These are phyloP conservation scores for Fomitopsis pulvina DNA, from an alignment of 768 basidiomycete species.

Conservation along the genomic window DNA sequence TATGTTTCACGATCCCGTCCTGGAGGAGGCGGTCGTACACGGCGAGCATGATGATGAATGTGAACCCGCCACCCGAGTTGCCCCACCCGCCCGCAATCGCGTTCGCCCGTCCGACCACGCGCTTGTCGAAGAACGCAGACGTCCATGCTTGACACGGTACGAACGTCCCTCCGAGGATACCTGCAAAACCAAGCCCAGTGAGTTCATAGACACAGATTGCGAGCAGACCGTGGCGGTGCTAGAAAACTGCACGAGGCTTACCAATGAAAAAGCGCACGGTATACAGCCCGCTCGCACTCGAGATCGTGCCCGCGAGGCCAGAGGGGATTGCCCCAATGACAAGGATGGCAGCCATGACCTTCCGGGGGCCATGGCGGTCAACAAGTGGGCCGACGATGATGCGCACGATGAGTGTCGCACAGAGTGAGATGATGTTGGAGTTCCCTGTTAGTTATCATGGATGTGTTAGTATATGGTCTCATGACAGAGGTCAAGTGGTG, in stretches of 20 bases:
- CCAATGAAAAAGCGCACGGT: slow-evolving; percentile 52
- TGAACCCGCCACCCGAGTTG: slow-evolving; percentile 38
- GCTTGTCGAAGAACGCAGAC: slow-evolving; percentile 52
- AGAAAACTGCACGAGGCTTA: neutral
- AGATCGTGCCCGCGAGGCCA: slow-evolving; percentile 47
- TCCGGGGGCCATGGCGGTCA: slow-evolving; percentile 45
- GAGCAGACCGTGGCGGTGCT: no score
- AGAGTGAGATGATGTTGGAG: slow-evolving; percentile 43
- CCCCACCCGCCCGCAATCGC: slow-evolving; percentile 55
- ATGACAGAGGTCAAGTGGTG: slow-evolving; percentile 7
- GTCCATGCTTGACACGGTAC: slow-evolving; percentile 59
- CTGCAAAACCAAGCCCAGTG: slow-evolving; percentile 2
- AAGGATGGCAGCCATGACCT: slow-evolving; percentile 48
- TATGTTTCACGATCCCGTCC: slow-evolving; percentile 30
- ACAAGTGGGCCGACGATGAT: slow-evolving; percentile 44
- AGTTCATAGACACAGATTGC: no score
- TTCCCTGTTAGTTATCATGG: slow-evolving; percentile 24
- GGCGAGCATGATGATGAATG: slow-evolving; percentile 52
- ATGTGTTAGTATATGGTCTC: neutral
- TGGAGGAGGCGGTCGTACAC: slow-evolving; percentile 35
- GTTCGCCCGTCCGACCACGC: slow-evolving; percentile 41
- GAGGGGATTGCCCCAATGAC: slow-evolving; percentile 52
- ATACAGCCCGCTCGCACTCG: slow-evolving; percentile 34
- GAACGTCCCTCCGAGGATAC: slow-evolving; percentile 52
- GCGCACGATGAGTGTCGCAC: slow-evolving; percentile 43